phyloP scores from a whole-genome alignment of 2,329 filamentous ascomycete species.

The Ceratocystis ficicola region DNA sequence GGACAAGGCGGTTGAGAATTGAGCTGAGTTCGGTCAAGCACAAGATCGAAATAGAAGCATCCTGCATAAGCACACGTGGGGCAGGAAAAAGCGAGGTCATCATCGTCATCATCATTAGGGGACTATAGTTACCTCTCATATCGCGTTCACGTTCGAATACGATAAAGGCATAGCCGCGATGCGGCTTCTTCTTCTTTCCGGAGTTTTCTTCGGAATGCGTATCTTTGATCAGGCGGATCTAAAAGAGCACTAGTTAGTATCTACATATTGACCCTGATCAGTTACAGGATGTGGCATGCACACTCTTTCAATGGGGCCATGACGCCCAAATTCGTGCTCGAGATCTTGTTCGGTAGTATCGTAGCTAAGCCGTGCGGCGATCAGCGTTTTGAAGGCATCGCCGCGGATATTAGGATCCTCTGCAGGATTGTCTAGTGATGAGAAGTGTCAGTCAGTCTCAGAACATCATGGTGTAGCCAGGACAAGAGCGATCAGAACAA shows the following conservation, averaged over 20 bases:
- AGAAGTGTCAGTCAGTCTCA: not conserved
- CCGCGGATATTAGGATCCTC: slow-evolving; percentile 83
- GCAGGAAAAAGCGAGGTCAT: slow-evolving; percentile 29
- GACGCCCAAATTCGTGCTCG: slow-evolving; percentile 84
- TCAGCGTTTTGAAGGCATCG: slow-evolving; percentile 89
- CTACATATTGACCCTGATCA: not conserved
- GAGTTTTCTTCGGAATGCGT: slow-evolving; percentile 55
- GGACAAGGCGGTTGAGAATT: not conserved
- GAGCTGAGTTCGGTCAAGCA: slow-evolving; percentile 8
- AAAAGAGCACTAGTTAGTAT: slow-evolving; percentile 25
- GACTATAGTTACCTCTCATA: slow-evolving; percentile 78
- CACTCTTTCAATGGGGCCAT: slow-evolving; percentile 87
- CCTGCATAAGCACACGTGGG: slow-evolving; percentile 22
- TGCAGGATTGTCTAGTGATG: slow-evolving; percentile 56
- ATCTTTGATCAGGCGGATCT: slow-evolving; percentile 83
- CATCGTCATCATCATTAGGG: slow-evolving; percentile 25
- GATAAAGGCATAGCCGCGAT: slow-evolving; percentile 89
- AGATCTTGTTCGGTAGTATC: slow-evolving; percentile 80
- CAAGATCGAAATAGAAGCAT: slow-evolving; percentile 26
- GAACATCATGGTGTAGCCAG: not conserved
- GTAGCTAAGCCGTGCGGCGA: slow-evolving; percentile 82
- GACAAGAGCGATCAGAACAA: not conserved
- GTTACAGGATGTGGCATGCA: slow-evolving; percentile 26
- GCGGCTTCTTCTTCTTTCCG: slow-evolving; percentile 68
- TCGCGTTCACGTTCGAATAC: slow-evolving; percentile 96